A percentile compares a stretch with the other conserved stretches of the same genome.
phyloP scores from a whole-genome alignment of 1,139 yeast species.

The Lodderomyces margitis region DNA sequence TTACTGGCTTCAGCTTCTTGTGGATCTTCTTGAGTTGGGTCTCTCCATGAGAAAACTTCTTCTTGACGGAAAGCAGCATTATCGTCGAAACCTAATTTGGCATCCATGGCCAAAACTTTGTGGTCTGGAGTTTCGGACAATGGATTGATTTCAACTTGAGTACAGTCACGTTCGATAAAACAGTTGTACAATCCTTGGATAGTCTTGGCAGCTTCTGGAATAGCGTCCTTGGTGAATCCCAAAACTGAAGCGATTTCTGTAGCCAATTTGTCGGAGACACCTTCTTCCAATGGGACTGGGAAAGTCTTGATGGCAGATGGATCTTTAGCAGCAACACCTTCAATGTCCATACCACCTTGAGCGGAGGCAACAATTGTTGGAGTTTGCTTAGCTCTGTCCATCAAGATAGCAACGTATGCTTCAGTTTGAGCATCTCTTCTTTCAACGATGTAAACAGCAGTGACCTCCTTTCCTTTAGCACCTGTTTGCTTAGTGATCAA shows the following conservation, averaged over 20 bases:
- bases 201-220: slow-evolving; percentile 84
- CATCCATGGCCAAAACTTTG: slow-evolving; percentile 97
- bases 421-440: slow-evolving; percentile 92
- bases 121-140: slow-evolving; percentile 89
- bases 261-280: slow-evolving; percentile 81
- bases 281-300: slow-evolving; percentile 72
- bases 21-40: slow-evolving; percentile 95
- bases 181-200: slow-evolving; percentile 85
- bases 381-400: slow-evolving; percentile 89
- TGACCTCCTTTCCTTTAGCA: slow-evolving; percentile 93
- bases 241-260: slow-evolving; percentile 71
- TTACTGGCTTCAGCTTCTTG: slow-evolving; percentile 92
- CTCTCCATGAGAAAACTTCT: slow-evolving; percentile 96
- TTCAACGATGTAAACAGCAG: slow-evolving; percentile 94
- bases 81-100: slow-evolving; percentile 97
- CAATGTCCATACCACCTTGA: slow-evolving; percentile 99
- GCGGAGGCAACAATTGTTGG: slow-evolving; percentile 95
- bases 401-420: slow-evolving; percentile 90
- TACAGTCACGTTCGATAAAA: slow-evolving; percentile 88
- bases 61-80: slow-evolving; percentile 93
- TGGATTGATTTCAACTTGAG: slow-evolving; percentile 98
- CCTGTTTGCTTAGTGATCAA: slow-evolving; percentile 98
- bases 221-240: slow-evolving; percentile 79
- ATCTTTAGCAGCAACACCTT: slow-evolving; percentile 91
- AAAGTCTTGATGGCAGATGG: slow-evolving; percentile 93